These are phyloP conservation scores for Epichloe typhina DNA, from an alignment of 2,329 filamentous ascomycete species.

Conservation along the genomic window DNA sequence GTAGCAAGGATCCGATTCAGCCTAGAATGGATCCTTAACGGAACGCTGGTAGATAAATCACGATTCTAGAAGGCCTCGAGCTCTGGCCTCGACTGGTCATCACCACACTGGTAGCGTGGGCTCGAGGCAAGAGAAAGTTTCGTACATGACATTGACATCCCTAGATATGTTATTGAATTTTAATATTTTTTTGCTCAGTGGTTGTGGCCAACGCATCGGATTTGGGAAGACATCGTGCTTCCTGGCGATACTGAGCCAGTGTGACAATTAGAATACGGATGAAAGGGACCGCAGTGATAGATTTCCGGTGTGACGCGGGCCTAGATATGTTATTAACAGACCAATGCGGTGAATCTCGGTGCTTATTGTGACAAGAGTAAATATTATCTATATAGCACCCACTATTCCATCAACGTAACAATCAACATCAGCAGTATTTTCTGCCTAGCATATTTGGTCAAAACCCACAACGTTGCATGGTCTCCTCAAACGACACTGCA, in stretches of 20 bases:
- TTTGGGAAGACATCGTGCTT: no score
- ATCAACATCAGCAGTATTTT: background rate
- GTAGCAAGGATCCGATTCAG: slow-evolving; percentile 57
- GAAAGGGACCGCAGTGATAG: no score
- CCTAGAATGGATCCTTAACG: slow-evolving; percentile 64
- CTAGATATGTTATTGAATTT: background rate
- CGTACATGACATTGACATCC: slow-evolving; percentile 19
- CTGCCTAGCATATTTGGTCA: no score
- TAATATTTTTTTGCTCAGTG: background rate
- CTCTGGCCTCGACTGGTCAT: slow-evolving; percentile 12
- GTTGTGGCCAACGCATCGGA: no score
- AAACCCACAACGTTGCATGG: background rate
- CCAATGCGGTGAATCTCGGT: background rate
- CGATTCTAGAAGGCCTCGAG: slow-evolving; percentile 27
- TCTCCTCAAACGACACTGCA: background rate
- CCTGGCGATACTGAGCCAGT: no score
- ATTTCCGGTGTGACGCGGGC: no score
- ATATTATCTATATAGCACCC: no score
- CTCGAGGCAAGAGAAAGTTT: slow-evolving; percentile 29
- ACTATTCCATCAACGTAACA: background rate
- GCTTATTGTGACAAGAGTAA: background rate
- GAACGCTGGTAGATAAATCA: slow-evolving; percentile 60
- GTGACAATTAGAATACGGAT: no score
- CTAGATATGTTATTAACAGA: background rate
- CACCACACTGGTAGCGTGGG: slow-evolving; percentile 17